phyloP scores from a whole-genome alignment of 2,329 filamentous ascomycete species.

The Dothistroma pini region DNA sequence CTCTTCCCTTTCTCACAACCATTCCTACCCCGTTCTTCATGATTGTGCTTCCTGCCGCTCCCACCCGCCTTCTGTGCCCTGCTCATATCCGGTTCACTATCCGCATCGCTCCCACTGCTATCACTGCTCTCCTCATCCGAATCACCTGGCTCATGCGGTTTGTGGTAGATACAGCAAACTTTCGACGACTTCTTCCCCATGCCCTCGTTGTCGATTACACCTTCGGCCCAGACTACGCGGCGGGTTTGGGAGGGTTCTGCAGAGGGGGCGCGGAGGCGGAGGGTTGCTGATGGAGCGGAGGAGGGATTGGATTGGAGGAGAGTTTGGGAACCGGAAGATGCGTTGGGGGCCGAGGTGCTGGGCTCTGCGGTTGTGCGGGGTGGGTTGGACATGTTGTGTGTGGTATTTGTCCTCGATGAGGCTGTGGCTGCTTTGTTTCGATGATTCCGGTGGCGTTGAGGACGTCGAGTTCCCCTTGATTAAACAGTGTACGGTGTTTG shows the following conservation, averaged over 20 bases:
- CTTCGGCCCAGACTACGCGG: conserved; percentile 86
- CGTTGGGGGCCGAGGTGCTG: conserved; percentile 25
- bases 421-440: too few relatives aligned
- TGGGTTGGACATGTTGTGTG: conserved; percentile 1
- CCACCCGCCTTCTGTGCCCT: conserved; percentile 41
- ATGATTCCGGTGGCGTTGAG: too few relatives aligned
- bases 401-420: neutral
- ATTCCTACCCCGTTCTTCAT: conserved; percentile 4
- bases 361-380: conserved; percentile 4
- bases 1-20: conserved; percentile 37
- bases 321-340: conserved; percentile 33
- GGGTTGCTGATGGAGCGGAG: conserved; percentile 29
- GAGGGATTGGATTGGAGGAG: conserved; percentile 25
- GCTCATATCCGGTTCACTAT: conserved; percentile 54
- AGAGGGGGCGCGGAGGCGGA: conserved; percentile 37
- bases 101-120: conserved; percentile 48
- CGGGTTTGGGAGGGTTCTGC: conserved; percentile 44
- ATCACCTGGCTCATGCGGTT: conserved; percentile 74
- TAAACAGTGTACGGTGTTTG: neutral
- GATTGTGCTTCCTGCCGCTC: conserved; percentile 66
- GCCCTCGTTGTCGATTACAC: conserved; percentile 92
- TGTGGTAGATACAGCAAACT: conserved; percentile 99
- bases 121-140: conserved; percentile 66
- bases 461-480: too few relatives aligned
- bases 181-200: conserved; percentile 93